Evolutionary conservation across 2,329 filamentous ascomycete genomes (phyloP).

Genomic region (Didymellaceae sp.): DNA sequence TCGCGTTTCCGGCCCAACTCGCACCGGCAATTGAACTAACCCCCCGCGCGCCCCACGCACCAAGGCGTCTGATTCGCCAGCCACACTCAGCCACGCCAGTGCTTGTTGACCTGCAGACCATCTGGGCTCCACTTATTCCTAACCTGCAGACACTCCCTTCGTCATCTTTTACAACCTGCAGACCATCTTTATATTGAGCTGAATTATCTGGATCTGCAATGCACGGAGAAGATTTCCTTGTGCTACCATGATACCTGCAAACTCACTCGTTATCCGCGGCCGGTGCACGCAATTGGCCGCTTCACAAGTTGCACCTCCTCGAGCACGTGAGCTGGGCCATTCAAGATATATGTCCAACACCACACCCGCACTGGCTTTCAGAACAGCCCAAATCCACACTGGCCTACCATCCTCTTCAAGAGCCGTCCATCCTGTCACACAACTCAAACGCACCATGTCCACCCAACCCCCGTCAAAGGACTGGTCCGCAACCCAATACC

Average conservation of each 20-base stretch:
- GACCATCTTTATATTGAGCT: background rate
- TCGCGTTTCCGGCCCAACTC: background rate
- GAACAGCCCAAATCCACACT: background rate
- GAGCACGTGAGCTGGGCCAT: slow-evolving; percentile 2
- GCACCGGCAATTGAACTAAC: slow-evolving; percentile 2
- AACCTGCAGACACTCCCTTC: background rate
- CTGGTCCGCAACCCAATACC: slow-evolving; percentile 65
- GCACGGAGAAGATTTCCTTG: background rate
- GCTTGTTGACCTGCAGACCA: slow-evolving; percentile 13
- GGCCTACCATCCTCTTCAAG: too few relatives aligned
- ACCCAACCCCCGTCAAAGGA: slow-evolving; percentile 37
- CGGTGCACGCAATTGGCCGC: background rate
- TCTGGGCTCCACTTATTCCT: background rate
- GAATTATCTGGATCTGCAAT: background rate
- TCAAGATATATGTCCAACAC: background rate
- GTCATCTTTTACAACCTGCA: slow-evolving; percentile 6
- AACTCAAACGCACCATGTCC: slow-evolving; percentile 5
- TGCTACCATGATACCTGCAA: background rate
- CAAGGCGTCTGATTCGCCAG: slow-evolving; percentile 1
- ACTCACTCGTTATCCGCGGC: slow-evolving; percentile 2
- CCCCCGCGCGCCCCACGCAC: background rate
- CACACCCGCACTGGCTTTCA: background rate
- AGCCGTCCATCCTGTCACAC: background rate
- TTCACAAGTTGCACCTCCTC: background rate
- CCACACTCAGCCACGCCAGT: background rate